A percentile compares a stretch with the other conserved stretches of the same genome.
These are phyloP conservation scores for Penicillium sp. DNA, from an alignment of 2,329 filamentous ascomycete species.

Conservation along the genomic window DNA sequence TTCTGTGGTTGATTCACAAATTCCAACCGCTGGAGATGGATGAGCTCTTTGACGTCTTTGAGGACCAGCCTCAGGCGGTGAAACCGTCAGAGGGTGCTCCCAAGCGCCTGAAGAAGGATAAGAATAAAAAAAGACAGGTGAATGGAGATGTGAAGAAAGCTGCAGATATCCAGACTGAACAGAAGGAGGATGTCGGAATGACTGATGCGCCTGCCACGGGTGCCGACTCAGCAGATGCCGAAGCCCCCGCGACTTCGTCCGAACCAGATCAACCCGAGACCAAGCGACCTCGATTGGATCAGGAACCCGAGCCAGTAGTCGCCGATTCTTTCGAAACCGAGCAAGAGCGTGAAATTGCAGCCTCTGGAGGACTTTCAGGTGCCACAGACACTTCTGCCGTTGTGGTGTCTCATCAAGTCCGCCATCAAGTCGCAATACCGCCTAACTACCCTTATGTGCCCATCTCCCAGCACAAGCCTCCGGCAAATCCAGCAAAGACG, in stretches of 20 bases:
- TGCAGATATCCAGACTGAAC: slow-evolving; percentile 32
- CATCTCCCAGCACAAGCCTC: slow-evolving; percentile 91
- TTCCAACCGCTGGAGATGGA: slow-evolving; percentile 55
- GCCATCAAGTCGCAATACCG: slow-evolving; percentile 93
- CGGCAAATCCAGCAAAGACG: slow-evolving; percentile 75
- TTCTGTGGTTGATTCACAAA: slow-evolving; percentile 16
- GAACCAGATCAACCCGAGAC: slow-evolving; percentile 42
- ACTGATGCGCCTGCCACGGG: slow-evolving; percentile 21
- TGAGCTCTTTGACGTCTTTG: slow-evolving; percentile 80
- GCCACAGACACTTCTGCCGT: slow-evolving; percentile 64
- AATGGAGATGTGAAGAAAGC: slow-evolving; percentile 70
- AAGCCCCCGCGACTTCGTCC: slow-evolving; percentile 20
- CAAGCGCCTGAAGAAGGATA: slow-evolving; percentile 53
- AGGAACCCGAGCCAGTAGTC: slow-evolving; percentile 74
- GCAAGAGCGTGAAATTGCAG: slow-evolving; percentile 84
- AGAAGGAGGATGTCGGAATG: slow-evolving; percentile 23
- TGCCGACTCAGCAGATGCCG: slow-evolving; percentile 16
- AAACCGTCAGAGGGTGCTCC: slow-evolving; percentile 30
- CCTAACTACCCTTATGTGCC: slow-evolving; percentile 92
- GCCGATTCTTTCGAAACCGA: slow-evolving; percentile 95
- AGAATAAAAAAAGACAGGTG: slow-evolving; percentile 80
- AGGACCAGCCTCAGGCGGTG: slow-evolving; percentile 59
- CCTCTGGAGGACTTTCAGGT: slow-evolving; percentile 66
- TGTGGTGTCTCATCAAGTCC: slow-evolving; percentile 92
- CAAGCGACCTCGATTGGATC: slow-evolving; percentile 52